These are phyloP conservation scores for Rhamnella rubrinervis DNA, from an alignment of 331 rosid genomes.

Conservation along the genomic window DNA sequence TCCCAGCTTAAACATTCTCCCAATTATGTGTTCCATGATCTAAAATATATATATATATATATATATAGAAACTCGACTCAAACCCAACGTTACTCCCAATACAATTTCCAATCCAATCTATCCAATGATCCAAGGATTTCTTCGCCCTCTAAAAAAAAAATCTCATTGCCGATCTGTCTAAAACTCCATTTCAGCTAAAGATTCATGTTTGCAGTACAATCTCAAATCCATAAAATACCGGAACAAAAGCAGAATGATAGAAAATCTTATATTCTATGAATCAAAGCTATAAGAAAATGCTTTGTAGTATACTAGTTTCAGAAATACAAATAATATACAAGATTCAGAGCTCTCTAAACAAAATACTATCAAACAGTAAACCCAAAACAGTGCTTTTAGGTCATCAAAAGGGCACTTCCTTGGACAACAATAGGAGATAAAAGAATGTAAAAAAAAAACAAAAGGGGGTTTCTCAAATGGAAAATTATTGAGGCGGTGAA, in stretches of 20 bases:
- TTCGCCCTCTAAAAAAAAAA: slow-evolving; percentile 8
- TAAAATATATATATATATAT: slow-evolving; percentile 16
- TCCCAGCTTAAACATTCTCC: slow-evolving; percentile 93
- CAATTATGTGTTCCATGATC: slow-evolving; percentile 88
- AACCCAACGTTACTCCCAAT: slow-evolving; percentile 36
- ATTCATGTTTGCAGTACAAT: slow-evolving; percentile 25
- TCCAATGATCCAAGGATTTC: slow-evolving; percentile 10
- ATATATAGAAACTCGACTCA: slow-evolving; percentile 13
- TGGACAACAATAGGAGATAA: too few relatives aligned
- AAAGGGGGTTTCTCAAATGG: background rate
- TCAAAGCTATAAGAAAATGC: too few relatives aligned
- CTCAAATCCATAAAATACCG: too few relatives aligned
- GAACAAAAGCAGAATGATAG: too few relatives aligned
- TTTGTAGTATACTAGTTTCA: too few relatives aligned
- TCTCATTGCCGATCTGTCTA: slow-evolving; percentile 28
- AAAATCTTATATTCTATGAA: too few relatives aligned
- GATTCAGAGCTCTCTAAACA: too few relatives aligned
- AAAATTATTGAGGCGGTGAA: background rate
- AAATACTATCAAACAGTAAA: slow-evolving; percentile 21
- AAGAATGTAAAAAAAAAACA: background rate
- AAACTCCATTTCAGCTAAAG: slow-evolving; percentile 3
- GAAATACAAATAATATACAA: too few relatives aligned
- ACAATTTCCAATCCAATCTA: slow-evolving; percentile 21
- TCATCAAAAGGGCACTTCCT: too few relatives aligned
- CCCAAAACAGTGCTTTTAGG: slow-evolving; percentile 22